Evolutionary conservation across 257 asterid species (phyloP).

Genomic region (Przewalskia tangutica): DNA sequence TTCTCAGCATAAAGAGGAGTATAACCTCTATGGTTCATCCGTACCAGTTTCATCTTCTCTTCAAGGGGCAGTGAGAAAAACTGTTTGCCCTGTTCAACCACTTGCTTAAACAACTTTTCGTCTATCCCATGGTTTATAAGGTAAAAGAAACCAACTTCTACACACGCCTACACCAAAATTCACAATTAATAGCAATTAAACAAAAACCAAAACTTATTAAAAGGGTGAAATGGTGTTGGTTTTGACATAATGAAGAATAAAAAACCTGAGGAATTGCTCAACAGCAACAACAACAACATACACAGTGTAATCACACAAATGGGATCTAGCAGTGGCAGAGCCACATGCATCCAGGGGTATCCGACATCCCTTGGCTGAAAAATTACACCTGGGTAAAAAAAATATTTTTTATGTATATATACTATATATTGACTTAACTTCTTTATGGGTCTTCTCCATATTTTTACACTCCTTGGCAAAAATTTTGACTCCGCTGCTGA

Average conservation of each 20-base stretch:
- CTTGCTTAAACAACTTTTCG: constrained; percentile 23
- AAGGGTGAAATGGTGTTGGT: background rate
- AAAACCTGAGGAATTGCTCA: constrained; percentile 35
- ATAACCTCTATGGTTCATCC: constrained; percentile 37
- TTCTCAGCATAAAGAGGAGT: constrained; percentile 44
- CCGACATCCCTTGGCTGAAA: too few relatives aligned
- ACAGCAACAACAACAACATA: too few relatives aligned
- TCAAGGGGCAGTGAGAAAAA: constrained; percentile 35
- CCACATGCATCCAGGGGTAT: too few relatives aligned
- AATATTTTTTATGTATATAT: too few relatives aligned
- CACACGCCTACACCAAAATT: constrained; percentile 33
- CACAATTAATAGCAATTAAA: background rate
- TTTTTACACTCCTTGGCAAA: too few relatives aligned
- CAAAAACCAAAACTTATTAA: background rate
- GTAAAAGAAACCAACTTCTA: constrained; percentile 50
- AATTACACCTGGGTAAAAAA: too few relatives aligned
- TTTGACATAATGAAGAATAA: background rate
- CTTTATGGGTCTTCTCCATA: too few relatives aligned
- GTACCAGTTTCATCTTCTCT: constrained; percentile 33
- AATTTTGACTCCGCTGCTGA: too few relatives aligned
- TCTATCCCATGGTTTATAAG: constrained; percentile 50
- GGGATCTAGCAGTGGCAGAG: too few relatives aligned
- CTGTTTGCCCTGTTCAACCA: constrained; percentile 24
- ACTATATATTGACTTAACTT: too few relatives aligned
- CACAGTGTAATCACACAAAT: too few relatives aligned